Evolutionary conservation across 345 rosid species (phyloP), one percentile per base, ranked within the genome.

Genomic region (Eucalyptus shirleyi): DNA sequence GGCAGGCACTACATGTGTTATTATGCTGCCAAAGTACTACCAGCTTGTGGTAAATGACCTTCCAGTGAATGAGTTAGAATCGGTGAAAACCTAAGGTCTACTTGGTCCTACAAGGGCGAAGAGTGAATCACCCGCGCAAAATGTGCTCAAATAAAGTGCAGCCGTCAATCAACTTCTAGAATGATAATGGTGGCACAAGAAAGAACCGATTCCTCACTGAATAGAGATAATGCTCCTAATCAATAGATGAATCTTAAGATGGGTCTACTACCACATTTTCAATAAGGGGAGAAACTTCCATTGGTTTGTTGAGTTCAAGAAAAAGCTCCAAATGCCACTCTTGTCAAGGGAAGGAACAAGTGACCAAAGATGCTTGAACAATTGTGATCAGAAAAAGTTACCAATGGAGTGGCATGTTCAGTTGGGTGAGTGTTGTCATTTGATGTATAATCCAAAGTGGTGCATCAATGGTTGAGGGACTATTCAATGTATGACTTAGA

Each of bases 1-100:
- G 1, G 3, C 0, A 23, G 62, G 62, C 12, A 1, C 0, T 24
- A 0, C 30, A 56, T 7, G 0, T 9, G 30, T 4, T 56, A 56
- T 56, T 56, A 0, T 2, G 1, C 0, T 23, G 1, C 30, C 62
- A 56, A 56, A 56, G 3, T 4, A 56, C 62, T 56, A 9, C 13
- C 30, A 24, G 0, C 62, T 12, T 23, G 0, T 56, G 62, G 0
- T 0, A 56, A 56, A 56, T 56, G 62, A 3, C 62, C 62, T 23
- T 56, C 62, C 0, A 24, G 30, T 56, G 0, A 56, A 26, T 26
- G 30, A 56, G 62, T 56, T 56, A 23, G 62, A 56, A 26, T 56
- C 1, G 0, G 0, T 10, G 62, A 56, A 2, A 56, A 56, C 62
- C 6, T 56, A 9, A 0, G 14, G 62, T 24, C 62, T 24, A 23